These are phyloP conservation scores for Globomyces sp. DNA, from an alignment of 371 early-diverging fungal genomes.

Conservation along the genomic window DNA sequence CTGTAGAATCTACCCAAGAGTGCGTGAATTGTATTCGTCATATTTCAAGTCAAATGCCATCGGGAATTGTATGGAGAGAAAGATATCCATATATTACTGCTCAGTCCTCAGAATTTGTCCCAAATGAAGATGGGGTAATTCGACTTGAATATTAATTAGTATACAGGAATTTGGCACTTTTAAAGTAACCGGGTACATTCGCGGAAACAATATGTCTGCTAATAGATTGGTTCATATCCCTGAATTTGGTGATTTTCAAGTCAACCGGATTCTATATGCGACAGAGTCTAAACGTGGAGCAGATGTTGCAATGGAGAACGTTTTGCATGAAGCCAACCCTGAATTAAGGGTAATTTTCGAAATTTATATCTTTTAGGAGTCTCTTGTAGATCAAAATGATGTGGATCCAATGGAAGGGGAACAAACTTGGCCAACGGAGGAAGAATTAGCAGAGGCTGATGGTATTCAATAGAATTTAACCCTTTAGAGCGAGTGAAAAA, in stretches of 20 bases:
- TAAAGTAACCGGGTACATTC: conserved; percentile 77
- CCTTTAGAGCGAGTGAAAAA: conserved; percentile 22
- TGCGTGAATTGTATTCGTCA: conserved; percentile 26
- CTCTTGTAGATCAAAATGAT: conserved; percentile 69
- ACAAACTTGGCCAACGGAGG: conserved; percentile 98
- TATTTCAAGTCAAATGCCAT: conserved; percentile 63
- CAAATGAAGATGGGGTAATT: conserved; percentile 20
- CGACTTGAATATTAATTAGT: conserved; percentile 16
- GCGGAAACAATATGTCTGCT: conserved; percentile 75
- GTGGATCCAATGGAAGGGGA: conserved; percentile 89
- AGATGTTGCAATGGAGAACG: conserved; percentile 27
- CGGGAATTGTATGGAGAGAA: conserved; percentile 83
- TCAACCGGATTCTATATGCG: conserved; percentile 57
- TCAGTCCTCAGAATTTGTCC: conserved; percentile 67
- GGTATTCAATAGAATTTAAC: too few species aligned
- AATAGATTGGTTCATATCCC: conserved; percentile 89
- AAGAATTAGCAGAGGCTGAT: conserved; percentile 83
- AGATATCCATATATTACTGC: conserved; percentile 83
- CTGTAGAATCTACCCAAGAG: conserved; percentile 54
- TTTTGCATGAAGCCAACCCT: conserved; percentile 60
- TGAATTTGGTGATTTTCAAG: conserved; percentile 88
- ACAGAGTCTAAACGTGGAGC: background rate
- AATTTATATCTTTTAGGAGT: too few species aligned
- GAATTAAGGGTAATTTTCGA: conserved; percentile 66
- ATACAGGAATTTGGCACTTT: conserved; percentile 53